Percentiles rank a stretch among this genome's conserved stretches.
phyloP scores from a whole-genome alignment of 331 rosid species.

The Pyracantha coccinea region DNA sequence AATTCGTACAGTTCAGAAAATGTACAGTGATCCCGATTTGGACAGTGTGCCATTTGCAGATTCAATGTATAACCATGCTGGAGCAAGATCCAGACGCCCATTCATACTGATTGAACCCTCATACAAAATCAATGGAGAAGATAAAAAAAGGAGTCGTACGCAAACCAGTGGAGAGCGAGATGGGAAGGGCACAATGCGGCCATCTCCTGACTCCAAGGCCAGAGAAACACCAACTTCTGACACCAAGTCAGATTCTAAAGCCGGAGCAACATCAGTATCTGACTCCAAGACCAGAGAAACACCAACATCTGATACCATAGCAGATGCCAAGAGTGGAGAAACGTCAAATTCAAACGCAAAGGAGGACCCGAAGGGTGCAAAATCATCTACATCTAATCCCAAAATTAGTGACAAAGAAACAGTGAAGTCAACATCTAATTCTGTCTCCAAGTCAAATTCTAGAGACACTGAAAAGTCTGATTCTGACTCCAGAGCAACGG shows the following conservation, averaged over 20 bases:
- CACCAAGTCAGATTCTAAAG: constrained; percentile 34
- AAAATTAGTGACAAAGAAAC: constrained; percentile 30
- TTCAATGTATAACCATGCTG: constrained; percentile 36
- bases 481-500: constrained; percentile 22
- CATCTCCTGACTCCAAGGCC: constrained; percentile 32
- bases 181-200: constrained; percentile 30
- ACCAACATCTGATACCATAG: constrained; percentile 29
- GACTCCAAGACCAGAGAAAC: constrained; percentile 37
- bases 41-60: constrained; percentile 68
- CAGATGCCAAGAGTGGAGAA: constrained; percentile 30
- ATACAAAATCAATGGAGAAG: constrained; percentile 60
- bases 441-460: constrained; percentile 13
- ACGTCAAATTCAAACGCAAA: constrained; percentile 26
- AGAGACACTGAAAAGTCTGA: constrained; percentile 24
- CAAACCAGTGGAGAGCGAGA: constrained; percentile 53
- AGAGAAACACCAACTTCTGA: constrained; percentile 31
- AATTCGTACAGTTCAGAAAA: constrained; percentile 81
- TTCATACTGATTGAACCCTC: constrained; percentile 63
- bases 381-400: constrained; percentile 24
- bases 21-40: constrained; percentile 58
- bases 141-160: constrained; percentile 41
- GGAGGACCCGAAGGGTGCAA: constrained; percentile 27
- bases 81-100: constrained; percentile 52
- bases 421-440: constrained; percentile 26
- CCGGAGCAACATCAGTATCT: constrained; percentile 22